A percentile compares a stretch with the other conserved stretches of the same genome.
Evolutionary conservation across 805 yeast genomes (phyloP).

Genomic region (Metschnikowia santaceciliae): DNA sequence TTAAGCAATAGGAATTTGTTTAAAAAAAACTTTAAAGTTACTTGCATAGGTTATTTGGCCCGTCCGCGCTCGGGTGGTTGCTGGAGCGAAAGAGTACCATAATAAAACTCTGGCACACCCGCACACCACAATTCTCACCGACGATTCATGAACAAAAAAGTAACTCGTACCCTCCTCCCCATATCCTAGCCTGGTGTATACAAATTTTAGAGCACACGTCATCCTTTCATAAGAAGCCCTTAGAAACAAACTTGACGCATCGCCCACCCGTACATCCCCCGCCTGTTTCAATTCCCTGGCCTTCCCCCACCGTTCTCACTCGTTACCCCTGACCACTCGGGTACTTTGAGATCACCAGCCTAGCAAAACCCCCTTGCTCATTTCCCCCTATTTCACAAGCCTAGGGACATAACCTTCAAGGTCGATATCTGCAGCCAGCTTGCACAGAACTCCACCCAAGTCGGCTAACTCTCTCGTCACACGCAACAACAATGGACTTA

Average conservation of each 20-base stretch:
- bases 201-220: not conserved
- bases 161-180: slow-evolving; percentile 1
- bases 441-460: not conserved
- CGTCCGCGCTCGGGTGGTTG: not conserved
- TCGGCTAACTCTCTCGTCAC: not conserved
- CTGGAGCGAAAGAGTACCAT: slow-evolving; percentile 1
- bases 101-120: slow-evolving; percentile 5
- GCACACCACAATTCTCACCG: slow-evolving; percentile 9
- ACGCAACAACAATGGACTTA: slow-evolving; percentile 51
- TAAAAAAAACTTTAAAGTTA: not conserved
- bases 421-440: not conserved
- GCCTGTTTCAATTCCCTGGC: not conserved
- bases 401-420: not conserved
- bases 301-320: not conserved
- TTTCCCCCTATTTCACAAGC: not conserved
- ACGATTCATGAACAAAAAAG: slow-evolving; percentile 6
- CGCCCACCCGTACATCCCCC: not conserved
- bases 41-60: not conserved
- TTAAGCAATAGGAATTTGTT: no score
- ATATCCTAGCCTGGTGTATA: not conserved
- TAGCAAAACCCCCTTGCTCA: not conserved
- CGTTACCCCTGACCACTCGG: slow-evolving; percentile 3
- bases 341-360: not conserved
- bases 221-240: not conserved
- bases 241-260: not conserved